Base-by-base conservation (phyloP, 2,329 filamentous ascomycete species). In the Metarhizium sp. region DNA sequence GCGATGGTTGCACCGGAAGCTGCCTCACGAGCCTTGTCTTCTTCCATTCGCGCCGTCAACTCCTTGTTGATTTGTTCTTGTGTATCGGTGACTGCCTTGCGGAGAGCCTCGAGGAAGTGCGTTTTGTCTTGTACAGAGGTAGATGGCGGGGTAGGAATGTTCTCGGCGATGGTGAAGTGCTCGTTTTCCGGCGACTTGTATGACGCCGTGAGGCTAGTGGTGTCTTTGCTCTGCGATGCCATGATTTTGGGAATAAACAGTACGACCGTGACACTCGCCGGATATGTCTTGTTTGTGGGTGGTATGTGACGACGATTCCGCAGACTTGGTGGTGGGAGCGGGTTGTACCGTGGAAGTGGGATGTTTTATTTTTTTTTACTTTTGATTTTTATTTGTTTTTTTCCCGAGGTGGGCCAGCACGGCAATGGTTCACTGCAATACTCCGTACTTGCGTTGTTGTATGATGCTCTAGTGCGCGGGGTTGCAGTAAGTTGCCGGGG, bases 1-100 rank as follows among this genome's bases (percentile, higher is more conserved):
- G 50, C 20, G 18, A 55, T 64, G 2, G 36, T 13, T 4, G 8
- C 42, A 30, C 16, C 50, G 0, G 54, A 40, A 0, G 69, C 68
- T 1, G 70, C 71, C 16, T 76, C 76, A 14, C 73, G 71, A 8
- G 71, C 72, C 65, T 85, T 87, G 66, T 91, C 87, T 58, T 87
- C 78, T 42, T 86, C 86, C 88, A 92, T 92, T 56, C 85, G 82
- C 53, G 75, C 67, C 5, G 88, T 92, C 57, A 92, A 76, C 66
- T 88, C 84, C 59, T 72, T 74, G 71, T 92, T 92, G 67, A 92
- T 74, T 52, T 78, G 73, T 55, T 77, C 77, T 66, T 92, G 88
- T n/a, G 87, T 71, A 8, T 75, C 67, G 1, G 72, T 66, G 34
- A 83, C 75, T n/a, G 81, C 79, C 13, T 71, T 63, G 50, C 85